A percentile compares a stretch with the other conserved stretches of the same genome.
Evolutionary conservation across 768 basidiomycete genomes (phyloP).

Genomic region (Macrolepiota dolichaula): DNA sequence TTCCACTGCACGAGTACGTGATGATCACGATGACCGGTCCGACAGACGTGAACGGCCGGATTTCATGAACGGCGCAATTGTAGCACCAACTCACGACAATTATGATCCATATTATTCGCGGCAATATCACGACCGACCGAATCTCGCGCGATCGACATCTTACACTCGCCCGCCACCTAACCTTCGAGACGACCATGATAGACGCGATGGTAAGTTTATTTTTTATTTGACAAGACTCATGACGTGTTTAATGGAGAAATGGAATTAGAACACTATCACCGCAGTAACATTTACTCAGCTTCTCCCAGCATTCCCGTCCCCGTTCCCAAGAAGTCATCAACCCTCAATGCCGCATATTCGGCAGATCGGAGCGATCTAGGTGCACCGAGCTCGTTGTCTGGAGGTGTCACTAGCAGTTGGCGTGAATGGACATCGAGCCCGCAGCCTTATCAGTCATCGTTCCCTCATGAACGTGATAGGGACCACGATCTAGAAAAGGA

Average conservation of each 20-base stretch:
- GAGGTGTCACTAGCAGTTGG: constrained; percentile 1
- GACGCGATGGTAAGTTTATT: constrained; percentile 3
- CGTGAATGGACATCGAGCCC: constrained; percentile 1
- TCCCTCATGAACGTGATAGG: not conserved
- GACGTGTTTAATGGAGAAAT: not conserved
- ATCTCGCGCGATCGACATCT: not conserved
- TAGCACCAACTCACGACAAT: not conserved
- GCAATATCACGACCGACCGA: constrained; percentile 1
- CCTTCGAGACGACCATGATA: not conserved
- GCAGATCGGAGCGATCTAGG: not conserved
- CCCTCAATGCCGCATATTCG: not conserved
- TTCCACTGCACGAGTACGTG: not conserved
- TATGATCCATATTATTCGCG: not conserved
- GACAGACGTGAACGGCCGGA: not conserved
- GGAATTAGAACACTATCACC: not conserved
- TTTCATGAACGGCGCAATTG: not conserved
- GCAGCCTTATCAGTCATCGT: not conserved
- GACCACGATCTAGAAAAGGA: not conserved
- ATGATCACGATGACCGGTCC: not conserved
- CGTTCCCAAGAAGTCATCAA: constrained; percentile 3
- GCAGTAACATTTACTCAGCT: not conserved
- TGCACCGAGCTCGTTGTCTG: not conserved
- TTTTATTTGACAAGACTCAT: not conserved
- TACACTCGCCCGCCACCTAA: not conserved
- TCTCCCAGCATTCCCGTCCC: constrained; percentile 6